phyloP scores from a whole-genome alignment of 371 early-diverging fungal genomes.

The Sporodiniella umbellata region DNA sequence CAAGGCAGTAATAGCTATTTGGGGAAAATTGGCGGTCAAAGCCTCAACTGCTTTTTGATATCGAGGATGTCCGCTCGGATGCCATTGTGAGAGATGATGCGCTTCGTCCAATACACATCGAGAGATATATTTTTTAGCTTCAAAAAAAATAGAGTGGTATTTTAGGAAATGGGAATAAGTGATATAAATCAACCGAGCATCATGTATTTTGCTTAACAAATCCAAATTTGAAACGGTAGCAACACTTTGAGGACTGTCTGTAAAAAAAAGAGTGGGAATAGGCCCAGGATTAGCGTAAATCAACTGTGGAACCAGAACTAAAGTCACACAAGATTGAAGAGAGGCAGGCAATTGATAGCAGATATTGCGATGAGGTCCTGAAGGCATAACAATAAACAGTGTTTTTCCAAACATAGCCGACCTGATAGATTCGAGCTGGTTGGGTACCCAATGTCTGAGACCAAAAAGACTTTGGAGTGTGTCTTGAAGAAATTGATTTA shows the following conservation, averaged over 20 bases:
- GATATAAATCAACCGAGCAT: neutral
- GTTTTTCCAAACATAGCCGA: neutral
- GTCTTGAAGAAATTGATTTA: neutral
- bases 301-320: neutral
- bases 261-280: neutral
- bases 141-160: neutral
- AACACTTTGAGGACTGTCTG: neutral
- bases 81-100: constrained; percentile 3
- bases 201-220: neutral
- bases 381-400: constrained; percentile 1
- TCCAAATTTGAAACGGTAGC: neutral
- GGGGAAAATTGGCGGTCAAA: neutral
- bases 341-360: neutral
- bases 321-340: neutral
- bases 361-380: neutral
- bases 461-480: neutral
- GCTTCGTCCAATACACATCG: neutral
- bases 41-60: neutral
- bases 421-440: neutral
- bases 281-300: neutral
- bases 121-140: neutral
- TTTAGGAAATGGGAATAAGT: neutral
- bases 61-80: neutral
- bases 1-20: constrained; percentile 2
- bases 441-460: neutral